Percentiles rank a stretch among this genome's conserved stretches.
Conservation (phyloP, 306 rosid genomes). For the Fragaria vesca region DNA sequence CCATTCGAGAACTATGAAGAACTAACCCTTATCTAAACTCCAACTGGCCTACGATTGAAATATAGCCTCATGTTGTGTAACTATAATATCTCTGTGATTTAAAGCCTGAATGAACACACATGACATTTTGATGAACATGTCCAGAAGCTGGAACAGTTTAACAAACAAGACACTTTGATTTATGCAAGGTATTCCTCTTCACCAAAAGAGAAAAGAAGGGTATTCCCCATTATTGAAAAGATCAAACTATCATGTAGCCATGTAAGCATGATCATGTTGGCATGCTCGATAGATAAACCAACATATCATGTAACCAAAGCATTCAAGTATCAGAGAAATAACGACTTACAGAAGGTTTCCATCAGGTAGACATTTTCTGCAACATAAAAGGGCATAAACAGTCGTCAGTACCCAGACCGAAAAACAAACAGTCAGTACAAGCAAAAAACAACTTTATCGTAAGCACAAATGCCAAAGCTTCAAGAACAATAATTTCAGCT, state of each 20-base stretch:
- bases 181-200: not conserved
- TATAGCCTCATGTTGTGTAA: not conserved
- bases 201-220: not conserved
- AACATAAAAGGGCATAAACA: slow-evolving; percentile 19
- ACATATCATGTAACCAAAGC: not conserved
- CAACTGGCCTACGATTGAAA: not conserved
- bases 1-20: not conserved
- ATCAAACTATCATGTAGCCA: not conserved
- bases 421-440: slow-evolving; percentile 29
- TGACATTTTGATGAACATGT: not conserved
- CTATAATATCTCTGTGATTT: not conserved
- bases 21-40: not conserved
- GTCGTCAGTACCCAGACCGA: no score
- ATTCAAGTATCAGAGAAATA: not conserved
- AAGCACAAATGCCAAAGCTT: not conserved
- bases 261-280: no score
- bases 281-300: not conserved
- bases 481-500: not conserved
- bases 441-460: not conserved
- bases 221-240: not conserved
- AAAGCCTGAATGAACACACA: not conserved
- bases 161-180: not conserved
- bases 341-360: slow-evolving; percentile 91
- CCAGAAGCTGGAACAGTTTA: not conserved
- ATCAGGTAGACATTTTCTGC: slow-evolving; percentile 81